phyloP scores from a whole-genome alignment of 164 flowering plant species.

The Stephania japonica region DNA sequence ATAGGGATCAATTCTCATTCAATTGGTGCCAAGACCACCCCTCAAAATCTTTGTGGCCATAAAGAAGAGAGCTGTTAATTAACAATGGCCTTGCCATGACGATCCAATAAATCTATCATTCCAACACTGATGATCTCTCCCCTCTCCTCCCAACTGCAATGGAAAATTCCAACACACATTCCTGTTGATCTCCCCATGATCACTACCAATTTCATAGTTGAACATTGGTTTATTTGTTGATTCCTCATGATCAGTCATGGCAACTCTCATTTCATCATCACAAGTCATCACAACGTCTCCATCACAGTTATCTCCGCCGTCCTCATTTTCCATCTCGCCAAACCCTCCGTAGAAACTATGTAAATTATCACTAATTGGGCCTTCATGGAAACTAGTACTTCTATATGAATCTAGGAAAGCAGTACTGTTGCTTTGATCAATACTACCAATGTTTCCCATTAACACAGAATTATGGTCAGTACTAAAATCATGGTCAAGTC shows the following conservation, averaged over 20 bases:
- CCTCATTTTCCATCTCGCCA: constrained; percentile 24
- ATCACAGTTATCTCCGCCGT: constrained; percentile 6
- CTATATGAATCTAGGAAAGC: constrained; percentile 37
- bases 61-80: constrained; percentile 74
- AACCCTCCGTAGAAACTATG: constrained; percentile 32
- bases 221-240: not conserved
- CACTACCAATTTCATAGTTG: constrained; percentile 11
- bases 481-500: constrained; percentile 15
- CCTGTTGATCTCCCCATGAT: constrained; percentile 26
- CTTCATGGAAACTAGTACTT: constrained; percentile 32
- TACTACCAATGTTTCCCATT: constrained; percentile 17
- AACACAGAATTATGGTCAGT: constrained; percentile 25
- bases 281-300: constrained; percentile 24
- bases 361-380: constrained; percentile 26
- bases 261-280: constrained; percentile 24
- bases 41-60: no score
- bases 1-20: no score
- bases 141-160: constrained; percentile 49
- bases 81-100: constrained; percentile 70
- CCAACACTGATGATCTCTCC: constrained; percentile 34
- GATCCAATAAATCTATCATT: constrained; percentile 33
- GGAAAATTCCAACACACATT: constrained; percentile 52
- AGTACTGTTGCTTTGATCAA: constrained; percentile 13
- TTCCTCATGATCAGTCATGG: constrained; percentile 38
- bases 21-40: no score